Base-by-base conservation (phyloP, 2,329 filamentous ascomycete species). In the Aspergillus aculeatinus region DNA sequence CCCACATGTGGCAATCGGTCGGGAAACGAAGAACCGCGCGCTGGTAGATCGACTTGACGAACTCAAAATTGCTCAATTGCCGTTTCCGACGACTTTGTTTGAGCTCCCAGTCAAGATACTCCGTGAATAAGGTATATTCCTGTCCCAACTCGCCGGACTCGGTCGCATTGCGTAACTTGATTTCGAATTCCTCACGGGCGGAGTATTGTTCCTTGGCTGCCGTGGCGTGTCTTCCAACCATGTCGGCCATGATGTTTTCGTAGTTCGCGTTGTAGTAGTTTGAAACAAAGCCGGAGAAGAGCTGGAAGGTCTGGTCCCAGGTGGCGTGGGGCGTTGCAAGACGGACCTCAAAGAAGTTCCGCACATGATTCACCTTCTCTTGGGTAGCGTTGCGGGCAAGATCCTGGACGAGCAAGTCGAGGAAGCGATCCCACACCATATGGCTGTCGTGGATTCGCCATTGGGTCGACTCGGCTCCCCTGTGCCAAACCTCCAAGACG, bases 51-150 rank as follows among this genome's bases (percentile, higher is more conserved):
- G 83, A 82, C 66, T 82, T 83, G 64, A 83, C 79, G 14, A 87
- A 74, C 25, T 81, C 82, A 67, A 83, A 79, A 65, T 81, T 82
- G 14, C 39, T 14, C 68, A 81, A 82, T 19, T 80, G 72, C 12
- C 79, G 76, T 68, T 82, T 87, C 63, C 84, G 84, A 66, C 83
- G 83, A 64, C 81, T 82, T 70, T 87, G 85, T 19, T 76, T 80
- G 68, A 88, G 83, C 79, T 99, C 95, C 90, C 91, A 97, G 57
- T 91, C 87, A 19, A 98, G 80, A 69, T 99, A 99, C 58, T 89
- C 85, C 4, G 75, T 76, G 63, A 83, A 83, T 3, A 80, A 76
- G 21, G 75, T 73, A 74, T 83, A 85, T 61, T 87, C 82, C 9
- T 78, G 75, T n/a, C 74, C 73, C 57, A 74, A 77, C 63, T 88